A percentile compares a stretch with the other conserved stretches of the same genome.
phyloP scores from a whole-genome alignment of 495 filamentous ascomycete genomes.

The Annulohypoxylon maeteangense region DNA sequence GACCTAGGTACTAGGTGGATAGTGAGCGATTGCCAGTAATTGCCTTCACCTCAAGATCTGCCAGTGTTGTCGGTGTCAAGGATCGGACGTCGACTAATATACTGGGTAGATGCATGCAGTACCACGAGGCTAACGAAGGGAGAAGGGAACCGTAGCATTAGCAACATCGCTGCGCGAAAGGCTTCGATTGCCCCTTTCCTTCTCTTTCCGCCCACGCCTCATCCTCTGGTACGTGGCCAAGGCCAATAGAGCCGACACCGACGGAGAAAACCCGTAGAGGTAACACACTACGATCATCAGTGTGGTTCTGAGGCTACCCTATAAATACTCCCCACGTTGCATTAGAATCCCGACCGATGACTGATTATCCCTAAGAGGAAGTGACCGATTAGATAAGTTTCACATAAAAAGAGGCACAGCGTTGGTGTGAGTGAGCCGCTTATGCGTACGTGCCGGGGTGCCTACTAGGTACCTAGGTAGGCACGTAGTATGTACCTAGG shows the following conservation, averaged over 20 bases:
- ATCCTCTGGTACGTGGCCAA: neutral
- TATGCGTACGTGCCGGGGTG: neutral
- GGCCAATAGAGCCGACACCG: neutral
- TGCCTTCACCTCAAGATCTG: neutral
- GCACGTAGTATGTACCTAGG: too few species aligned
- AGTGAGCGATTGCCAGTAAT: too few species aligned
- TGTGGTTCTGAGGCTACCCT: neutral
- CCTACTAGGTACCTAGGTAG: too few species aligned
- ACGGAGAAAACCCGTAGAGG: neutral
- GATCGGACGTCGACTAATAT: neutral
- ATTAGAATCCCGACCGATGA: neutral
- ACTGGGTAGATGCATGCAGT: too few species aligned
- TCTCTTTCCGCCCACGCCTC: neutral
- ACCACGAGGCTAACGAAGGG: neutral
- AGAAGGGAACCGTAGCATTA: neutral
- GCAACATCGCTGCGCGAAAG: too few species aligned
- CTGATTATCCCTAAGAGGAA: conserved; percentile 10
- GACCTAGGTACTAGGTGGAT: neutral
- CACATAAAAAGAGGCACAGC: conserved; percentile 6
- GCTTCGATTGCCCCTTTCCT: too few species aligned
- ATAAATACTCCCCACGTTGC: conserved; percentile 1
- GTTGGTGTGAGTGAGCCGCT: too few species aligned
- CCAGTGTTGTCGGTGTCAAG: neutral
- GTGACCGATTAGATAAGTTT: conserved; percentile 9
- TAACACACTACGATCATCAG: neutral